Evolutionary conservation across 2,329 filamentous ascomycete species (phyloP).

Genomic region (Hypocrella siamensis): DNA sequence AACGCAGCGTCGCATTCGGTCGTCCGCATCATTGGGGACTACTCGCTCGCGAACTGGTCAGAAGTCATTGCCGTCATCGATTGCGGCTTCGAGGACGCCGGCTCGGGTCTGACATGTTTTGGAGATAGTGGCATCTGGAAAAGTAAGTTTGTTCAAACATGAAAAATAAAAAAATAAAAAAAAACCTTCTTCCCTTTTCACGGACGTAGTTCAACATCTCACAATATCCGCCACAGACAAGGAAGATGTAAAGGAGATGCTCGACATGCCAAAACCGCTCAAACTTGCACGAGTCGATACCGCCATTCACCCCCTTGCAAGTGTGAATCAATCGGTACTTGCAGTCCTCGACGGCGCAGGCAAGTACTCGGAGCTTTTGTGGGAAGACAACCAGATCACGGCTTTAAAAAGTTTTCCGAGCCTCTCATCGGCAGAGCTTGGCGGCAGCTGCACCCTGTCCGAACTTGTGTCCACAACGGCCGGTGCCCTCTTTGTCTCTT

Average conservation of each 20-base stretch:
- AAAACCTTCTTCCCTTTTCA: not conserved
- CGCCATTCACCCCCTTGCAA: not conserved
- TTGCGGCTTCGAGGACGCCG: not conserved
- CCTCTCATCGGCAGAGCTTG: not conserved
- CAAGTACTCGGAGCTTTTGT: constrained; percentile 13
- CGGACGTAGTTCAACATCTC: no score
- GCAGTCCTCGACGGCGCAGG: constrained; percentile 13
- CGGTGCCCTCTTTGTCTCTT: not conserved
- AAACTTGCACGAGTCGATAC: not conserved
- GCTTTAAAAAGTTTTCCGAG: not conserved
- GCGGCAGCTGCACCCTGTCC: not conserved
- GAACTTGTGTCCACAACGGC: not conserved
- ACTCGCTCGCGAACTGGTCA: not conserved
- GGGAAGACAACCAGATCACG: not conserved
- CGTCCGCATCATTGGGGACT: not conserved
- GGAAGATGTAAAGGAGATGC: not conserved
- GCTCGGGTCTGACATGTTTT: not conserved
- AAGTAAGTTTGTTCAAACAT: not conserved
- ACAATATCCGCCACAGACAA: not conserved
- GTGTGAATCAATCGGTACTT: not conserved
- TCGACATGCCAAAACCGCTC: not conserved
- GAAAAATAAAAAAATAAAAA: not conserved
- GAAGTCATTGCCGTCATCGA: not conserved
- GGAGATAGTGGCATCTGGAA: not conserved
- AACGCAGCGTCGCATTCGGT: not conserved